Base-by-base conservation (phyloP, 1,139 yeast genomes). In the Sugiyamaella novakii region DNA sequence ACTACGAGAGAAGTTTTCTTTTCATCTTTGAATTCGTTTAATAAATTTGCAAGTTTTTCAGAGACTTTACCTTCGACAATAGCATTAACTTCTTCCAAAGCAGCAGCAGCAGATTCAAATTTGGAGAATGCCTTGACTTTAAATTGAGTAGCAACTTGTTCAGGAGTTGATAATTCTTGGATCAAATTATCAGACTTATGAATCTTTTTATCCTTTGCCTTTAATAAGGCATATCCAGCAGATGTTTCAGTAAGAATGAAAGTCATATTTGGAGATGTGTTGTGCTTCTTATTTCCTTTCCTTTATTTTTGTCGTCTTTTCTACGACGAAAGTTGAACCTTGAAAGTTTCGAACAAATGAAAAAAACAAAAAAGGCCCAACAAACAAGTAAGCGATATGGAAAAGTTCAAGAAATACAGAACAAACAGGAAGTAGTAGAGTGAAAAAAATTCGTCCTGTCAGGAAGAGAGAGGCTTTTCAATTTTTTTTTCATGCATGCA, bases 161-260 rank as follows among this genome's bases (percentile, higher is more conserved):
- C 95, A 50, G 95, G 84, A 47, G 87, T 73, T 71, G 87, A 78
- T 65, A 89, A 79, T 68, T 91, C 97, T 58, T 84, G 80, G 60
- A 87, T 73, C 63, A 89, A 74, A 53, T 81, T 69, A 47, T 86
- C 70, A 27, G 95, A 84, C 76, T 91, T 89, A 79, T 91, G 84
- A 66, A 92, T 85, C 80, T 92, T 92, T 78, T 92, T 92, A 78
- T 92, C 98, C 58, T 96, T 84, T 53, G 98, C 96, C 76, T 92
- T 92, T 67, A 92, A 81, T 68, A 92, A 79, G 69, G 98, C 98
- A 70, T 92, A 92, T 68, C 98, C 98, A 51, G 98, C 98, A 59
- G 98, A 87, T 58, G 98, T 92, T 78, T 92, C 98, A 56, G 98
- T 87, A 70, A 92, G 82, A 66, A 92, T 92, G 80, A 81, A 89